A percentile compares a stretch with the other conserved stretches of the same genome.
Evolutionary conservation across 2,329 filamentous ascomycete genomes (phyloP).

Genomic region (Xylariaceae sp.): DNA sequence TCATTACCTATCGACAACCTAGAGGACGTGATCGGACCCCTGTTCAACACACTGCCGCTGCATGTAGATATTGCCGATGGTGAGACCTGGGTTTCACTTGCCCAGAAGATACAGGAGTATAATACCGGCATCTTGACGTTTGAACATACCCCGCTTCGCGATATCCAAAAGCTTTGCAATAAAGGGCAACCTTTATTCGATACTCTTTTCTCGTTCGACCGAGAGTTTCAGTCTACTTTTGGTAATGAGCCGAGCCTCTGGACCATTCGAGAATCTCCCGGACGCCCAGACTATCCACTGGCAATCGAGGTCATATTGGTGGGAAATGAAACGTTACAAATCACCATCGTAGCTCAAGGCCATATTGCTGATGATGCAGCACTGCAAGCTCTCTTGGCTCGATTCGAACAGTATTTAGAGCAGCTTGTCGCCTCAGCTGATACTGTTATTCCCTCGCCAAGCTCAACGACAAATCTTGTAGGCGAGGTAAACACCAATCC

Average conservation of each 20-base stretch:
- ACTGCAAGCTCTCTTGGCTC: conserved; percentile 37
- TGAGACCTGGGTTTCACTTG: conserved; percentile 56
- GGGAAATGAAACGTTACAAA: conserved; percentile 41
- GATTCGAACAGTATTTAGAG: conserved; percentile 33
- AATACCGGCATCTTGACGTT: conserved; percentile 65
- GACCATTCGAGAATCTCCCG: conserved; percentile 45
- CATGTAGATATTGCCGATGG: conserved; percentile 42
- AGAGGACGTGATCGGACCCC: conserved; percentile 68
- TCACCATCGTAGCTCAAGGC: conserved; percentile 58
- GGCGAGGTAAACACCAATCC: not conserved
- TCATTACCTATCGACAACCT: conserved; percentile 63
- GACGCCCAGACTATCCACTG: conserved; percentile 65
- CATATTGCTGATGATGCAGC: conserved; percentile 30
- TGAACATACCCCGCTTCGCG: conserved; percentile 73
- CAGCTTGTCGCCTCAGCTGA: conserved; percentile 20
- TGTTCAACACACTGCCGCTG: conserved; percentile 88
- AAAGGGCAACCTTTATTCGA: conserved; percentile 66
- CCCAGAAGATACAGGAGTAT: conserved; percentile 65
- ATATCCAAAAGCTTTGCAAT: conserved; percentile 75
- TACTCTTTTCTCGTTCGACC: conserved; percentile 77
- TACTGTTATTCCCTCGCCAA: conserved; percentile 1
- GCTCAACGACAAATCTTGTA: too few species aligned
- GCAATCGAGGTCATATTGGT: conserved; percentile 68
- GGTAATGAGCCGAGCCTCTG: conserved; percentile 45
- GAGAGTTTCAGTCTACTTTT: conserved; percentile 33